Base-by-base conservation (phyloP, 2,329 filamentous ascomycete species). In the Fusarium sp. region DNA sequence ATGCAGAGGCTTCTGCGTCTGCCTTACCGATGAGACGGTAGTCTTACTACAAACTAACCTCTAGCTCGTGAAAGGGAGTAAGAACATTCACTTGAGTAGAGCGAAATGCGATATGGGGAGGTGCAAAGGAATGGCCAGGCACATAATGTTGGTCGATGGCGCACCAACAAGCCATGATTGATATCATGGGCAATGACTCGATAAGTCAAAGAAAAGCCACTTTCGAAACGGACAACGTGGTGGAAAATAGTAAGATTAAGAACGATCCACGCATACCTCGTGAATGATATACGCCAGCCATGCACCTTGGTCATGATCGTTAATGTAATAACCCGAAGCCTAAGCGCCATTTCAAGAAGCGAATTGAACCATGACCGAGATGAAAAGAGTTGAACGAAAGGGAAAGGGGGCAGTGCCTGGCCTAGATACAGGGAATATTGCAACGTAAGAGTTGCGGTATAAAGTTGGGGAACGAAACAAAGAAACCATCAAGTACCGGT, bases 231-330 rank as follows among this genome's bases (percentile, higher is more conserved):
- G 47, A 58, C 45, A 58, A 28, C 34, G 34, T 49, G 50, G 50
- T 62, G 55, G 56, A 56, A 65, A 65, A 40, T 63, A 46, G 43
- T 61, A 62, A 66, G 61, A 74, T 60, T 66, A 73, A 71, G 63
- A 70, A 74, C 66, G 48, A 68, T 75, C 69, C 75, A 76, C 74
- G 73, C 74, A 75, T 76, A 75, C 72, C 71, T 75, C 73, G 73
- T 76, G 73, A 72, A 73, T 70, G 53, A 69, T 74, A 74, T 74
- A 73, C 70, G 72, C 75, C 75, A 66, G 58, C 61, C 66, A 73
- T 74, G 68, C 68, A 69, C 67, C 64, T 65, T 72, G 63, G 56
- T 76, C 75, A 61, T 76, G 65, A 60, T 74, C 71, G 65, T 74
- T 56, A 72, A 56, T 24, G 48, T 34, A 51, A 56, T 60, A 63